A percentile compares a stretch with the other conserved stretches of the same genome.
phyloP scores from a whole-genome alignment of 495 filamentous ascomycete genomes.

The Clavariopsis aquatica region DNA sequence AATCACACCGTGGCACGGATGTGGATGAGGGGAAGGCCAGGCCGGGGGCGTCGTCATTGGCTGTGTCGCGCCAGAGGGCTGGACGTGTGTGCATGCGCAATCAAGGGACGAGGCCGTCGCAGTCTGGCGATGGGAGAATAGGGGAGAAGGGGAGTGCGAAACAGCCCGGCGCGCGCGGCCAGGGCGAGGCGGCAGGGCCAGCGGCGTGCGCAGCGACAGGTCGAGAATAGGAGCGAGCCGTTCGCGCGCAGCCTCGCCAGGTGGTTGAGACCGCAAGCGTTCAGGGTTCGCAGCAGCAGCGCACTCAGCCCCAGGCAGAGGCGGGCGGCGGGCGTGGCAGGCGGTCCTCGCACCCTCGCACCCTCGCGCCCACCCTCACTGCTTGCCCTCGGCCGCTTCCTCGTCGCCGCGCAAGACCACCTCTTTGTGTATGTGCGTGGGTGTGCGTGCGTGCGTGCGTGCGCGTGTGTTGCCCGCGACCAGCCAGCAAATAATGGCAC shows the following conservation, averaged over 20 bases:
- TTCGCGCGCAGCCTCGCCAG: not conserved
- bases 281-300: not conserved
- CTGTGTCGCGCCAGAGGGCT: constrained; percentile 2
- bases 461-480: no score
- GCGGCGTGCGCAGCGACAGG: not conserved
- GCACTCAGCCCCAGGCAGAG: constrained; percentile 22
- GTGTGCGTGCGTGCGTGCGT: no score
- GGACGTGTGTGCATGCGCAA: constrained; percentile 25
- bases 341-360: not conserved
- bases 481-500: not conserved
- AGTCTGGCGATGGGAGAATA: not conserved
- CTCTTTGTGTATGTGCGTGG: no score
- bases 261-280: not conserved
- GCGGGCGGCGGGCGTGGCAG: not conserved
- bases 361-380: not conserved
- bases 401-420: no score
- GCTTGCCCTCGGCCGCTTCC: not conserved
- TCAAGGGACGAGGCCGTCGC: constrained; percentile 16
- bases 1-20: constrained; percentile 8
- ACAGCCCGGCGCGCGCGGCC: not conserved
- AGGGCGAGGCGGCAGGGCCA: not conserved
- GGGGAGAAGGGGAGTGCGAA: not conserved
- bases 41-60: constrained; percentile 7
- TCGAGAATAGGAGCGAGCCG: not conserved
- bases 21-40: constrained; percentile 10